Conservation (phyloP, 2,329 filamentous ascomycete genomes). For the Domatiomyces globalis region DNA sequence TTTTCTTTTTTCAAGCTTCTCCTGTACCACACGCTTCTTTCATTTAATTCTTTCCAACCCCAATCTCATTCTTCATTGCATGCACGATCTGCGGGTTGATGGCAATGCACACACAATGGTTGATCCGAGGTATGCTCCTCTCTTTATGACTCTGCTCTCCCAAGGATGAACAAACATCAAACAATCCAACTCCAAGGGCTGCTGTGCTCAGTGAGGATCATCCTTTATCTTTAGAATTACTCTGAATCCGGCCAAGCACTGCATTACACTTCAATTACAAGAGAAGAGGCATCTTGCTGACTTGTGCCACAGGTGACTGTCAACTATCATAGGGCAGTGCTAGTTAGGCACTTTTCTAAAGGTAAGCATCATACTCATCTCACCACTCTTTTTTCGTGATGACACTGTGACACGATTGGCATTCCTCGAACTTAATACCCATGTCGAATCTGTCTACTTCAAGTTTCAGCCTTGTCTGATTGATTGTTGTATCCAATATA, state of each 20-base stretch:
- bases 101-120: background rate
- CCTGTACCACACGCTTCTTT: background rate
- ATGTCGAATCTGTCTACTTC: conserved; percentile 49
- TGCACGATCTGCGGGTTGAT: background rate
- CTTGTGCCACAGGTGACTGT: conserved; percentile 2
- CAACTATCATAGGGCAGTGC: background rate
- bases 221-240: conserved; percentile 42
- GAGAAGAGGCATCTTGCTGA: background rate
- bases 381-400: conserved; percentile 36
- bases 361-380: conserved; percentile 25
- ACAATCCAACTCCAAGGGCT: conserved; percentile 47
- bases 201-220: conserved; percentile 32
- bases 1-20: background rate
- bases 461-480: conserved; percentile 62
- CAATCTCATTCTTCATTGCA: background rate
- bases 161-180: conserved; percentile 18
- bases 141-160: background rate
- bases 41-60: background rate
- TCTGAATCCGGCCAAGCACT: conserved; percentile 28
- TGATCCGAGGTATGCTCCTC: background rate
- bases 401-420: conserved; percentile 51
- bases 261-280: background rate
- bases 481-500: conserved; percentile 3
- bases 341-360: conserved; percentile 23
- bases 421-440: conserved; percentile 53